Conservation (phyloP, 768 basidiomycete genomes). For the Tylopilus cervinicoccineus region DNA sequence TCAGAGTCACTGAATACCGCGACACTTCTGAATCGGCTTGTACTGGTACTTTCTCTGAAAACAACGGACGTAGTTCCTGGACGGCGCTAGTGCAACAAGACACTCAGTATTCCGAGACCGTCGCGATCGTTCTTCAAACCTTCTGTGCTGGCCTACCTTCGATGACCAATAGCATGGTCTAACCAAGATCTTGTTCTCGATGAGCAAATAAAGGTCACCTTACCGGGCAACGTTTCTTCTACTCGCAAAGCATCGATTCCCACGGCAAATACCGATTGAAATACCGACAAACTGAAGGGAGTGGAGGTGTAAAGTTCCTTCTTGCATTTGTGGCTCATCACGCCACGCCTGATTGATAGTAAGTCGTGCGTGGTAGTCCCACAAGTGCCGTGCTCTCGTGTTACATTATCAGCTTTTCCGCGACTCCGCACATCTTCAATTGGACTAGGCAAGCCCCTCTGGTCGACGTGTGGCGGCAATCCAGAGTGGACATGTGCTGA, state of each 20-base stretch:
- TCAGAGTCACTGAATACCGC: neutral
- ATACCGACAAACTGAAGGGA: neutral
- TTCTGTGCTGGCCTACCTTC: conserved; percentile 19
- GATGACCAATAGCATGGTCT: neutral
- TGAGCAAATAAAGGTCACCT: neutral
- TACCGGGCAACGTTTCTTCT: neutral
- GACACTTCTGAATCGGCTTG: neutral
- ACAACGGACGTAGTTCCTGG: neutral
- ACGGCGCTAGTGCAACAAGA: conserved; percentile 1
- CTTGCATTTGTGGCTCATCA: neutral
- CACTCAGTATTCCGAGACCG: conserved; percentile 12
- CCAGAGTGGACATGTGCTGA: neutral
- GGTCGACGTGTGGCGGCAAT: neutral
- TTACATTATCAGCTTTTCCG: neutral
- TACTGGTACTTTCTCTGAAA: neutral
- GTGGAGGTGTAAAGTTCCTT: neutral
- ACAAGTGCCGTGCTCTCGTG: no score
- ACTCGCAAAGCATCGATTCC: neutral
- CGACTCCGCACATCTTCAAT: neutral
- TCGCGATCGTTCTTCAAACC: conserved; percentile 13
- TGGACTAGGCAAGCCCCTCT: neutral
- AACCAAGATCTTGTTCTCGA: neutral
- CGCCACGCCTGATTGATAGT: neutral
- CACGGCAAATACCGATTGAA: neutral
- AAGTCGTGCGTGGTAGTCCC: no score